Conservation (phyloP, 1,139 yeast species). For the Tardiomyces blankii region DNA sequence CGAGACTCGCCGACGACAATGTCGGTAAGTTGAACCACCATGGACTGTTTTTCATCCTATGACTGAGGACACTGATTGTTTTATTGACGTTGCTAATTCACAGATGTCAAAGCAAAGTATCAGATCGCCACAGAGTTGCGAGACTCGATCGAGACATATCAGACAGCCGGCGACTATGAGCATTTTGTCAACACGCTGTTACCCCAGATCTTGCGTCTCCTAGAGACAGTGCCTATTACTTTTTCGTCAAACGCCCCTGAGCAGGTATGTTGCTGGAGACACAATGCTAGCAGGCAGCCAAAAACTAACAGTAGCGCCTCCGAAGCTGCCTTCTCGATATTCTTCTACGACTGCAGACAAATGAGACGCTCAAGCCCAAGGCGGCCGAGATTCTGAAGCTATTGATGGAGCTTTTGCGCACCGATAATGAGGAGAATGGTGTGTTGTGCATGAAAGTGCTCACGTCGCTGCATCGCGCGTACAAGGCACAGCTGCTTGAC, state of each 20-base stretch:
- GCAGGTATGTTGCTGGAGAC: constrained; percentile 1
- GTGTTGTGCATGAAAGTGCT: constrained; percentile 82
- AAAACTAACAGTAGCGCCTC: constrained; percentile 6
- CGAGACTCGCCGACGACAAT: constrained; percentile 41
- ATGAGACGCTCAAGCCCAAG: constrained; percentile 70
- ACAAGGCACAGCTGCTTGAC: constrained; percentile 51
- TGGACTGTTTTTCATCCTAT: too few species aligned
- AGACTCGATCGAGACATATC: constrained; percentile 76
- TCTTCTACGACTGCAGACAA: constrained; percentile 70
- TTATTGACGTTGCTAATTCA: constrained; percentile 1
- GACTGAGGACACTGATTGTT: not conserved
- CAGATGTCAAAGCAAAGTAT: constrained; percentile 50
- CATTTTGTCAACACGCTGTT: constrained; percentile 20
- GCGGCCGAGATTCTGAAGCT: constrained; percentile 49
- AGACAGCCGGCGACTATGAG: constrained; percentile 70
- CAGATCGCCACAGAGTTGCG: constrained; percentile 69
- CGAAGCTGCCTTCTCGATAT: constrained; percentile 47
- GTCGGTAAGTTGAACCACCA: constrained; percentile 17
- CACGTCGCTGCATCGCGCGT: constrained; percentile 81
- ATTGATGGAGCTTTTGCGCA: constrained; percentile 49
- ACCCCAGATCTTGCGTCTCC: constrained; percentile 28
- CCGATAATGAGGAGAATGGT: constrained; percentile 94
- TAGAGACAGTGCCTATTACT: constrained; percentile 68
- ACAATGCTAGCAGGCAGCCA: too few species aligned
- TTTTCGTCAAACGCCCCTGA: constrained; percentile 25